Evolutionary conservation across 192 early-diverging fungal species (phyloP).

Genomic region (Phlyctochytrium planicorne): DNA sequence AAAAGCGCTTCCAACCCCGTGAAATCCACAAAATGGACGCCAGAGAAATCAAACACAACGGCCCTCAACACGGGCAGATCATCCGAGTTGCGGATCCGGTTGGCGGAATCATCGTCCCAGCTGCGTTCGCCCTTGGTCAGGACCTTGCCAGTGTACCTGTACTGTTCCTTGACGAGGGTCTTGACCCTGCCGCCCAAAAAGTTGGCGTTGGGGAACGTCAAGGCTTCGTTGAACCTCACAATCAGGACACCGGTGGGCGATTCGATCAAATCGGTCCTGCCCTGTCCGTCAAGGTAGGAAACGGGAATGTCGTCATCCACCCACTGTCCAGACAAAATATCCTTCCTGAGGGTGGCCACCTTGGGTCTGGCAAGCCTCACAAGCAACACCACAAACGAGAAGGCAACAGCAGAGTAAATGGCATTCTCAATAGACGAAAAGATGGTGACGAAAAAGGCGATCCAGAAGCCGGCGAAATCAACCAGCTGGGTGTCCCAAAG

Average conservation of each 20-base stretch:
- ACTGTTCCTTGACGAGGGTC: constrained; percentile 18
- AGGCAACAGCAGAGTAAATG: constrained; percentile 74
- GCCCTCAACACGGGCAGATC: constrained; percentile 53
- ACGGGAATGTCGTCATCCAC: constrained; percentile 26
- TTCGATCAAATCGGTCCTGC: neutral
- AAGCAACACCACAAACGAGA: constrained; percentile 75
- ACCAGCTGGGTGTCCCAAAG: constrained; percentile 62
- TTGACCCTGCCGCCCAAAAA: constrained; percentile 45
- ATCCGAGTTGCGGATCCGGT: neutral
- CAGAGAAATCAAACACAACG: constrained; percentile 78
- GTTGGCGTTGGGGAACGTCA: constrained; percentile 69
- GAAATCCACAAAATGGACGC: constrained; percentile 75
- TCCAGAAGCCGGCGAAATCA: constrained; percentile 53
- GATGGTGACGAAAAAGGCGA: constrained; percentile 59
- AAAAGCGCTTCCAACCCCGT: constrained; percentile 76
- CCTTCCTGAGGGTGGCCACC: constrained; percentile 42
- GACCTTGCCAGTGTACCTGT: constrained; percentile 25
- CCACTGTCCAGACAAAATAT: constrained; percentile 31
- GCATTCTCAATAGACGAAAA: constrained; percentile 73
- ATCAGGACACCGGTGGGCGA: constrained; percentile 66
- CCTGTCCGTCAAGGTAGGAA: too few species aligned
- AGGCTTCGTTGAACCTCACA: constrained; percentile 63
- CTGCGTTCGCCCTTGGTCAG: constrained; percentile 13
- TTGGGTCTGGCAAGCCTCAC: constrained; percentile 75
- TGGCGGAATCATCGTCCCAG: constrained; percentile 44